Evolutionary conservation across 257 asterid species (phyloP), one percentile per base, ranked within the genome.

Genomic region (Penstemon barbatus): DNA sequence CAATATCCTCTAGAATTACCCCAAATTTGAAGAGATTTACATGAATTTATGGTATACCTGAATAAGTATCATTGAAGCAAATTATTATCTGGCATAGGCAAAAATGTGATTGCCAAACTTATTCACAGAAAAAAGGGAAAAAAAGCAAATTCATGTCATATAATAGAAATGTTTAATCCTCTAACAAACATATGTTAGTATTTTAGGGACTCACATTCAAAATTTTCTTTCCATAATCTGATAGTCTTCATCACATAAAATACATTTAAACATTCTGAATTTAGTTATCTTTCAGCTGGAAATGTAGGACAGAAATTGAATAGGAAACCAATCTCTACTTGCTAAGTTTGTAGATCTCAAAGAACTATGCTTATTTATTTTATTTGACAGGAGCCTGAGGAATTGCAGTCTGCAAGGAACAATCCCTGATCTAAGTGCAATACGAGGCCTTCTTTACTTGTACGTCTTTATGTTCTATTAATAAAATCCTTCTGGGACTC

Each of bases 391-490:
- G 84, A 84, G 89, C 74, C 78, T 82, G 13, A 75, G 82, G 75
- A 84, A 84, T 76, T 84, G 89, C 76, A 73, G 77, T 71, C 75
- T 84, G 66, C 76, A 77, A 75, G 89, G 90, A 68, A 53, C 76
- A 41, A 60, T 84, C 55, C 87, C 87, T 41, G 90, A 84, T 70
- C 65, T 82, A 49, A 82, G 81, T 53, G 52, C 71, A 40, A 51
- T 71, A 38, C 70, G 74, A 59, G 12, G 46, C 48, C 85, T 84
- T 79, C 80, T 77, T 65, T 84, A 77, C 76, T 61, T 84, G 89
- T 84, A 81, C 2, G 87, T 75, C 62, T 10, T 49, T 60, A 51
- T 15, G 18, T 61, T 63, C 33, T 13, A 38, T 0, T 9, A 42
- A 45, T 58, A 67, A 25, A 7, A 64, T 25, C 7, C 1, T 33